These are phyloP conservation scores for Alloteropsis semialata DNA, from an alignment of 176 grass and related monocot genomes.

Conservation along the genomic window DNA sequence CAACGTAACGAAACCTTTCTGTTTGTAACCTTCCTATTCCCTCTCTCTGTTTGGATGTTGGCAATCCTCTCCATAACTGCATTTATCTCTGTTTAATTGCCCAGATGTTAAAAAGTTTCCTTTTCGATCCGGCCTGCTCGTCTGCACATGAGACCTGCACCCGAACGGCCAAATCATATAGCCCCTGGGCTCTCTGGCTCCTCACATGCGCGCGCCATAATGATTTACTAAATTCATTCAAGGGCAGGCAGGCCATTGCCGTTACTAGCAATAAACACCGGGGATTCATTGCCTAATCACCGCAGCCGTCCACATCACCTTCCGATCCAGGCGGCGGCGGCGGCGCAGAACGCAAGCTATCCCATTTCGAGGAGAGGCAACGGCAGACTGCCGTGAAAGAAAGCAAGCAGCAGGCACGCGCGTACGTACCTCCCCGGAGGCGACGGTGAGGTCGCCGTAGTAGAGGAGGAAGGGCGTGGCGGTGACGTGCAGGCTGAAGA, in stretches of 20 bases:
- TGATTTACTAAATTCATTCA: slow-evolving; percentile 18
- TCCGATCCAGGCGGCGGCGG: background rate
- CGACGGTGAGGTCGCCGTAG: slow-evolving; percentile 87
- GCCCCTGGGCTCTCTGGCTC: background rate
- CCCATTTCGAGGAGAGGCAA: too few relatives aligned
- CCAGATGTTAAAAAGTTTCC: background rate
- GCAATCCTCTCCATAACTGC: background rate
- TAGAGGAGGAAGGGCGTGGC: slow-evolving; percentile 70
- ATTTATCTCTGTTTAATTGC: background rate
- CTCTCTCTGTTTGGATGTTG: background rate
- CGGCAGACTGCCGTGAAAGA: too few relatives aligned
- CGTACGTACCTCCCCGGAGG: slow-evolving; percentile 66
- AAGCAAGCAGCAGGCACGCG: background rate
- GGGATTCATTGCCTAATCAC: slow-evolving; percentile 12
- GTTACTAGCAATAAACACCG: background rate
- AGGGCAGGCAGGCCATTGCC: background rate
- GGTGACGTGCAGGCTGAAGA: slow-evolving; percentile 95
- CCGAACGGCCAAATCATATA: background rate
- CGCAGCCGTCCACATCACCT: background rate
- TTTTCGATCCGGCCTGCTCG: background rate
- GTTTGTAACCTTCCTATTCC: background rate
- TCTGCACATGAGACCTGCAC: background rate
- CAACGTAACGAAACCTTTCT: background rate
- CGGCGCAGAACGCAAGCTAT: background rate
- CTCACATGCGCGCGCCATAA: background rate